phyloP scores from a whole-genome alignment of 2,329 filamentous ascomycete genomes.

The Colletotrichum shisoi region DNA sequence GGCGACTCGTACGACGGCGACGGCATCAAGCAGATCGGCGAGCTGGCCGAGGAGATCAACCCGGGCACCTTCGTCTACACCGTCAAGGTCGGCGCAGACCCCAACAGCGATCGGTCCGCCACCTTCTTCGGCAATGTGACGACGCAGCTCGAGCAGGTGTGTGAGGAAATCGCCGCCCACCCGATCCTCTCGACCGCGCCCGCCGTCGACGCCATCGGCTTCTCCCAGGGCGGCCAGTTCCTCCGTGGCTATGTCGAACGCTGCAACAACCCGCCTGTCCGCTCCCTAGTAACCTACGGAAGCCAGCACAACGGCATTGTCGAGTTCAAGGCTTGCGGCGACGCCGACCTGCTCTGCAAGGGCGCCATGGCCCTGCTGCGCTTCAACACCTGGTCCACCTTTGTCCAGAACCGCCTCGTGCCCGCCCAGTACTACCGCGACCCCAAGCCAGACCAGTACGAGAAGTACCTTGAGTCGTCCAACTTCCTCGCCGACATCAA shows the following conservation, averaged over 20 bases:
- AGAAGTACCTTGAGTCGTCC: constrained; percentile 77
- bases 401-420: constrained; percentile 81
- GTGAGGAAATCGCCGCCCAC: constrained; percentile 76
- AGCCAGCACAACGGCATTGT: constrained; percentile 92
- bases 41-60: constrained; percentile 75
- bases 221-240: constrained; percentile 96
- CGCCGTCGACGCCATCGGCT: constrained; percentile 88
- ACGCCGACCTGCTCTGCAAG: constrained; percentile 80
- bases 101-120: constrained; percentile 75
- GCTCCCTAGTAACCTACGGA: constrained; percentile 85
- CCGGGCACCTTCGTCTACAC: constrained; percentile 87
- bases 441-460: constrained; percentile 65
- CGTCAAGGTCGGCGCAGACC: constrained; percentile 73
- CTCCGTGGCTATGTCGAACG: constrained; percentile 89
- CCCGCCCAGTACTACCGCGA: constrained; percentile 96
- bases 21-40: constrained; percentile 74
- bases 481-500: constrained; percentile 96
- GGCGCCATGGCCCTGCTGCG: constrained; percentile 79
- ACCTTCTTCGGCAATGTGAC: constrained; percentile 93
- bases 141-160: constrained; percentile 77
- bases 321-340: constrained; percentile 77
- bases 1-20: constrained; percentile 79
- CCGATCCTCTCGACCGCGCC: constrained; percentile 82
- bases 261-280: constrained; percentile 78
- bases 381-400: constrained; percentile 79